Conservation (phyloP, 805 yeast species). For the Saturnispora serradocipensis region DNA sequence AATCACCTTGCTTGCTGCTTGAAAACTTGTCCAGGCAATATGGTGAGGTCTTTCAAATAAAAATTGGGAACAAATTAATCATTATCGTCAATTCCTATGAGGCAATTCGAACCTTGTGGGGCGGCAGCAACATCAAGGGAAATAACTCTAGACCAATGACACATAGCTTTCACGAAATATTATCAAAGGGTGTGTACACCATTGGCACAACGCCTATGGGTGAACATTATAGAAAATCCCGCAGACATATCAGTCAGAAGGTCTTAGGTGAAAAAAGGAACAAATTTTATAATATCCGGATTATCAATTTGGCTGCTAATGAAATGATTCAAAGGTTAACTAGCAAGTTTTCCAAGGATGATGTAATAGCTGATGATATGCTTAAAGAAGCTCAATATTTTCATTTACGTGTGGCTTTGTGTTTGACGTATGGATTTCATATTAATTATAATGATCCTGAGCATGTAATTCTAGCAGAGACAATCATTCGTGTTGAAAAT, state of each 20-base stretch:
- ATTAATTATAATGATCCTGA: conserved; percentile 35
- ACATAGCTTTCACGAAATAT: conserved; percentile 58
- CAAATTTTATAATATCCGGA: conserved; percentile 24
- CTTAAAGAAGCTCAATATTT: conserved; percentile 36
- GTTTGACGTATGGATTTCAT: conserved; percentile 42
- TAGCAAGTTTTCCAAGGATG: conserved; percentile 9
- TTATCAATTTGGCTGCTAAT: conserved; percentile 35
- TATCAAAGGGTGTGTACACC: conserved; percentile 50
- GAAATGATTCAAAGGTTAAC: conserved; percentile 14
- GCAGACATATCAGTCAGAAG: conserved; percentile 39
- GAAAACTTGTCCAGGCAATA: conserved; percentile 35
- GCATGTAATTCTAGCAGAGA: conserved; percentile 36
- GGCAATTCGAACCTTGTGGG: conserved; percentile 47
- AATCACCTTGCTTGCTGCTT: conserved; percentile 41
- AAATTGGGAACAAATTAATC: conserved; percentile 48
- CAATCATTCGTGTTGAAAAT: conserved; percentile 47
- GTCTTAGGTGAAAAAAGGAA: conserved; percentile 30
- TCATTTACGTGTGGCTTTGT: conserved; percentile 41
- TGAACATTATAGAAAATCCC: conserved; percentile 34
- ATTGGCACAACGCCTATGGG: conserved; percentile 60
- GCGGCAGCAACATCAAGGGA: conserved; percentile 34
- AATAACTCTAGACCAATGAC: conserved; percentile 60
- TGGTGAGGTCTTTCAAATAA: conserved; percentile 48
- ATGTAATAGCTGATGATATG: conserved; percentile 12
- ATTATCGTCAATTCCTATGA: conserved; percentile 61